Base-by-base conservation (phyloP, 352 stramenopile genomes). In the Pythium scleroteichum region DNA sequence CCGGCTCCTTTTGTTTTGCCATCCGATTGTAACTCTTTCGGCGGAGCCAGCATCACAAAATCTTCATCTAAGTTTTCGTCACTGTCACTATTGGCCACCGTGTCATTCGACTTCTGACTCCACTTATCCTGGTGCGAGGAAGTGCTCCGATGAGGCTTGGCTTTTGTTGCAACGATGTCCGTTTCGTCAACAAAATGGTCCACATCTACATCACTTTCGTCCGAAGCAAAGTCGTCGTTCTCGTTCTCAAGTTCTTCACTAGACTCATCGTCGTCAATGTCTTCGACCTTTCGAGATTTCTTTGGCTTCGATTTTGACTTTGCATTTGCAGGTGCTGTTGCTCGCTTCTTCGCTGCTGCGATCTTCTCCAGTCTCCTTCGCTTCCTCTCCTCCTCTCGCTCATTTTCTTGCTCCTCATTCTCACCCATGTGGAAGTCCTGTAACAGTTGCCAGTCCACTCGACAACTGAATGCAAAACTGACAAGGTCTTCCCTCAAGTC, bases 401-500 rank as follows among this genome's bases (percentile, higher is more conserved):
- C 69, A 32, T 71, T 84, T 2, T 93, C 80, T 44, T 89, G 76
- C 50, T 87, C 75, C 72, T 89, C 78, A 22, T 91, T 92, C 51
- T 90, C 75, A 17, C 54, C 62, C 26, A 83, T 76, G 59, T 94
- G 82, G 22, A 87, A 76, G 33, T 91, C 83, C 67, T 98, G 94
- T 39, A 99, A 88, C 26, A 98, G 67, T 59, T 96, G 82, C 93
- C 93, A 98, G 50, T 97, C 97, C 8, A 98, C 94, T 54, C 98
- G 94, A 23, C 98, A 94, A 38, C 89, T 98, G 72, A 99, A 99
- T 6, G 98, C 92, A 76, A 99, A 99, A 41, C 77, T 96, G 23
- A 92, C 81, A 5, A 93, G 62, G 0, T 97, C 96, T 47, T 90
- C 78, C 14, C 59, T 53, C 19, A 72, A 35, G n/a, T 52, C 65